Evolutionary conservation across 768 basidiomycete species (phyloP), one percentile per base, ranked within the genome.

Genomic region (Phanerodontia chrysosporium): DNA sequence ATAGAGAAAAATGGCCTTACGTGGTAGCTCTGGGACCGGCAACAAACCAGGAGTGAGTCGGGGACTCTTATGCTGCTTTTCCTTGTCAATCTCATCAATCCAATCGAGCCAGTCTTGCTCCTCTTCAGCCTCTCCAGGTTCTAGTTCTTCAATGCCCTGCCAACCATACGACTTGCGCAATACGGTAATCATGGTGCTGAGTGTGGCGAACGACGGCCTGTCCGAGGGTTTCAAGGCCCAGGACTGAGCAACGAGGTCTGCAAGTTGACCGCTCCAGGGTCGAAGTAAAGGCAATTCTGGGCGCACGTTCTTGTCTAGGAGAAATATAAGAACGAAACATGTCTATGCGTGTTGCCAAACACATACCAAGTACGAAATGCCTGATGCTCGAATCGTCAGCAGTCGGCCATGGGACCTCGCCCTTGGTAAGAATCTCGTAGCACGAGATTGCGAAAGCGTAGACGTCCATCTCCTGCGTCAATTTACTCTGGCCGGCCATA

Each of bases 201-300:
- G 73, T 28, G 72, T 65, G 16, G 74, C 68, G 65, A 90, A 91
- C 0, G 76, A 59, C 3, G 84, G 83, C 0, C 89, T 79, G n/a
- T 65, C 59, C 7, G 66, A 63, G 1, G 86, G 82, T 51, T 83
- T 75, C 1, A 71, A 74, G 48, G 76, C 70, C 89, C 89, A 92
- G 62, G 84, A 86, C 3, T 65, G 45, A 12, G 73, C 70, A 21
- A 92, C 71, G 49, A 88, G 72, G 82, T 87, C 61, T 6, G 54
- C 3, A 1, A 65, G 57, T 39, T 52, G 57, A 9, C 49, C 27
- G 9, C 57, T 57, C 74, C 67, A 68, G 22, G 36, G 42, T 14
- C 62, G 58, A 18, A 60, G 30, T 27, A 58, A 49, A 8, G 68
- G 69, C 1, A 60, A 46, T 18, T 70, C 63, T 8, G 62, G 62